Conservation (phyloP, 1,284 basidiomycete species). For the Fomitiporia mediterranea region DNA sequence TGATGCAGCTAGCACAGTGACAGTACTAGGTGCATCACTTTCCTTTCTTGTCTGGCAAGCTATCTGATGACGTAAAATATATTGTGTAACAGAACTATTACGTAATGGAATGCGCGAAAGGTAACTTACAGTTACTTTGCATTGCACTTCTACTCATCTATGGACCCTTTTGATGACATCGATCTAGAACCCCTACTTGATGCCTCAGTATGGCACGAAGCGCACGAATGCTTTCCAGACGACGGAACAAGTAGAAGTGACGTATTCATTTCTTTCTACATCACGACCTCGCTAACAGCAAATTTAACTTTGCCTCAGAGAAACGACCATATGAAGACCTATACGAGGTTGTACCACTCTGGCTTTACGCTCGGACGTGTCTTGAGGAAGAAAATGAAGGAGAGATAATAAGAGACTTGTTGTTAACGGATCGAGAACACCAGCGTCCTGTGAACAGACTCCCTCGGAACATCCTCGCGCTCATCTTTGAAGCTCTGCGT, state of each 20-base stretch:
- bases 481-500: neutral
- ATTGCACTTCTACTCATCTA: no score
- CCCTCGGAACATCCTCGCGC: neutral
- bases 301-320: neutral
- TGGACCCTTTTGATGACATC: neutral
- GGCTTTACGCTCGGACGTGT: constrained; percentile 5
- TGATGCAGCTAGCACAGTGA: no score
- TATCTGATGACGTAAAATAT: no score
- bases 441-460: neutral
- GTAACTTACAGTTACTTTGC: no score
- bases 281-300: no score
- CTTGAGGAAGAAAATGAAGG: neutral
- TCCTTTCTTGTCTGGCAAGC: no score
- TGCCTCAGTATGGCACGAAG: neutral
- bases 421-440: neutral
- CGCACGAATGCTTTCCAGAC: neutral
- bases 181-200: neutral
- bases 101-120: no score
- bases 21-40: no score
- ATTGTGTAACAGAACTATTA: no score
- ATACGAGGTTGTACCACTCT: neutral
- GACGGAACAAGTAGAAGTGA: neutral
- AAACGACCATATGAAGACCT: neutral
- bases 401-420: neutral
- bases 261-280: neutral